These are phyloP conservation scores for Knufia fluminis DNA, from an alignment of 2,329 filamentous ascomycete species.

Conservation along the genomic window DNA sequence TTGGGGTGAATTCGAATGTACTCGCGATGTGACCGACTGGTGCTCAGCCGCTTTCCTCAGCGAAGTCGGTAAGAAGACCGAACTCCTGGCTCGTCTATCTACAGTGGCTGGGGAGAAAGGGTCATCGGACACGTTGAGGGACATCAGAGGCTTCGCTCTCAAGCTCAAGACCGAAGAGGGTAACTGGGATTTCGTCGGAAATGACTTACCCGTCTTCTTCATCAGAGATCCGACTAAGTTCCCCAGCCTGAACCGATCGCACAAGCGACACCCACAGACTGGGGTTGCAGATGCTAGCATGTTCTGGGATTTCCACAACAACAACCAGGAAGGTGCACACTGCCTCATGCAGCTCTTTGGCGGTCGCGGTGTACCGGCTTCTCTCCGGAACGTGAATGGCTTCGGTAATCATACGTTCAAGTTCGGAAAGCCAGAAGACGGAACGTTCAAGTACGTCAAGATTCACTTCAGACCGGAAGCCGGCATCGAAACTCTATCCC, in stretches of 20 bases:
- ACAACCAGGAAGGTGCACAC: conserved; percentile 54
- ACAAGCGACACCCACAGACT: conserved; percentile 64
- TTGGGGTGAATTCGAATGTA: conserved; percentile 53
- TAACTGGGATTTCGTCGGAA: conserved; percentile 43
- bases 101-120: conserved; percentile 40
- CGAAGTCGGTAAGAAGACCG: conserved; percentile 45
- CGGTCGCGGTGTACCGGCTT: conserved; percentile 57
- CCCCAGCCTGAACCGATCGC: conserved; percentile 63
- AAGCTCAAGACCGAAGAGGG: conserved; percentile 47
- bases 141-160: conserved; percentile 42
- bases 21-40: conserved; percentile 48
- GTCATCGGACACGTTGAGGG: conserved; percentile 39
- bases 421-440: conserved; percentile 56
- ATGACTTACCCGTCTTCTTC: conserved; percentile 57
- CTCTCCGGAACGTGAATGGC: conserved; percentile 58
- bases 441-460: conserved; percentile 57
- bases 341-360: conserved; percentile 58
- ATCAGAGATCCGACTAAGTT: conserved; percentile 62
- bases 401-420: conserved; percentile 61
- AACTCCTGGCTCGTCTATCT: conserved; percentile 39
- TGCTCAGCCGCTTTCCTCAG: conserved; percentile 48
- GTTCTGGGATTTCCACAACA: conserved; percentile 59
- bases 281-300: conserved; percentile 60
- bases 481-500: conserved; percentile 51
- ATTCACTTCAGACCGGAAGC: conserved; percentile 56